phyloP scores from a whole-genome alignment of 192 early-diverging fungal species.

The Podochytrium sp. region DNA sequence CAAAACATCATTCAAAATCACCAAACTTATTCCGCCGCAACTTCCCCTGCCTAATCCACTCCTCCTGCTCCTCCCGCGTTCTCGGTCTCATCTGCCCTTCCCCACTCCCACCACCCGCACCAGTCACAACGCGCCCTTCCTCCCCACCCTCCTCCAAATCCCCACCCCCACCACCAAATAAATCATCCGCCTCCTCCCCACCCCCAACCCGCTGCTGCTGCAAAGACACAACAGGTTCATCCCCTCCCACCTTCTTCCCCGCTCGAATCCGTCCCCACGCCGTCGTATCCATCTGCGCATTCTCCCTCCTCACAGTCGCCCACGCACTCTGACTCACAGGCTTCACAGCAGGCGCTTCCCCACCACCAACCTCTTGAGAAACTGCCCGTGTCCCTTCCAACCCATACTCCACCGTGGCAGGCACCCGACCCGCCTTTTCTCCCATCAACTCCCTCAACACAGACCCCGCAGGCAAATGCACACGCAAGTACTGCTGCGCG shows the following conservation, averaged over 20 bases:
- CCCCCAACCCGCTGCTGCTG: background rate
- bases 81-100: background rate
- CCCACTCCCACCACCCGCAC: background rate
- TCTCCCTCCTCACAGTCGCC: background rate
- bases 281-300: background rate
- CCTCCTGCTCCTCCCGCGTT: constrained; percentile 13
- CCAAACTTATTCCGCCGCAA: background rate
- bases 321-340: background rate
- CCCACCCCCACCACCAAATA: background rate
- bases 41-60: background rate
- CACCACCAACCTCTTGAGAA: background rate
- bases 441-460: background rate
- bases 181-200: background rate
- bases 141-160: background rate
- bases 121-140: background rate
- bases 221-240: background rate
- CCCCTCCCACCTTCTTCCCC: background rate
- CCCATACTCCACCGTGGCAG: background rate
- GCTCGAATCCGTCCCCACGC: background rate
- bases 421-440: background rate
- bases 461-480: background rate
- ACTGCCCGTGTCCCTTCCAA: background rate
- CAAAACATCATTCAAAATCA: constrained; percentile 4
- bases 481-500: background rate
- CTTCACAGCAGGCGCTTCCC: background rate